Conservation (phyloP, 768 basidiomycete genomes). For the Mycena vitilis region DNA sequence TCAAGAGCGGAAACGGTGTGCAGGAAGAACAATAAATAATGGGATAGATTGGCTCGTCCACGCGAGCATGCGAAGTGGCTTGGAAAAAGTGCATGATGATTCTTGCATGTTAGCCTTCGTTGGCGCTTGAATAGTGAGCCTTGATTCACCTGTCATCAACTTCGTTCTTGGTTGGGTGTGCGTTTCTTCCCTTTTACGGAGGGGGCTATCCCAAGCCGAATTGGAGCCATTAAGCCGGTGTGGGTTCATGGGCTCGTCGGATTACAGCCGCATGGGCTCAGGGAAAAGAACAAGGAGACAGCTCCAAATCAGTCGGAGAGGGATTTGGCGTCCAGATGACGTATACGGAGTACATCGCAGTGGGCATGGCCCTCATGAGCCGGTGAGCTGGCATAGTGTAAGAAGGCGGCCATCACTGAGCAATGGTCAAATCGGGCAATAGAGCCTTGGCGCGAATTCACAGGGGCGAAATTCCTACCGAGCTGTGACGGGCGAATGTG, state of each 20-base stretch:
- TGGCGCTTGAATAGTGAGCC: not conserved
- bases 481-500: no score
- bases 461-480: no score
- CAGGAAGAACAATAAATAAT: no score
- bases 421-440: no score
- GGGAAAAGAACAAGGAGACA: conserved; percentile 6
- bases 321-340: no score
- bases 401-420: no score
- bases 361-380: no score
- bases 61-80: conserved; percentile 8
- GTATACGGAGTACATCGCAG: no score
- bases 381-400: no score
- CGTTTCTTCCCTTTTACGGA: conserved; percentile 6
- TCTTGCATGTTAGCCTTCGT: not conserved
- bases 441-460: no score
- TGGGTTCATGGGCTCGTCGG: conserved; percentile 1
- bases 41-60: conserved; percentile 8
- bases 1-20: no score
- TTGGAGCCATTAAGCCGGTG: not conserved
- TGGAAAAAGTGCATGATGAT: conserved; percentile 2
- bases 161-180: not conserved
- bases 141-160: not conserved
- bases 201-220: conserved; percentile 3
- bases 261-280: conserved; percentile 8
- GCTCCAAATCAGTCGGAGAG: no score